Evolutionary conservation across 2,329 filamentous ascomycete species (phyloP), one percentile per base, ranked within the genome.

Genomic region (Colletotrichum sp.): DNA sequence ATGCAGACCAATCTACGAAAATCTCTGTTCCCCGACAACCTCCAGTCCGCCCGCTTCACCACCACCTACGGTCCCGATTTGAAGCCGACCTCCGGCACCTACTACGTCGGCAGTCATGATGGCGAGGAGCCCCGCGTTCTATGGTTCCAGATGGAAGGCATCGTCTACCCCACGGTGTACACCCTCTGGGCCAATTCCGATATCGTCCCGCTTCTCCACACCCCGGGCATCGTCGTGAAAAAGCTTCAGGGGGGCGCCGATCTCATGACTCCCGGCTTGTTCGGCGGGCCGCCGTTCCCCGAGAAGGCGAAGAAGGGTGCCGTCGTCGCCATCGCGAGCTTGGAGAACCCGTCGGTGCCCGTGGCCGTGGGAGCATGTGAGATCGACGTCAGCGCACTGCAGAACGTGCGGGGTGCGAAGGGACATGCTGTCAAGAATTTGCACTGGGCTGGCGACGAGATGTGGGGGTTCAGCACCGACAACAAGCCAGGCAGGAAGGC

Each of bases 1-100:
- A 28, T 25, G 11, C 64, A 67, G 44, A 36, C 67, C n/a, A 44
- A 16, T 16, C 67, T 69, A 16, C 67, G 67, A 60, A 60, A 69
- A 59, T 69, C 67, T 69, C n/a, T 69, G 48, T 69, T 69, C 52
- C 67, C 67, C 52, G 52, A 69, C 28, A 69, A 69, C 34, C 67
- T 69, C 8, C 67, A 60, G n/a, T 69, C 52, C 11, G 67, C 67
- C n/a, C 67, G 67, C 55, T 69, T 69, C 55, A 69, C 67, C 32
- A 60, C 52, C 55, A 69, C 67, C 12, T 30, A 60, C 52, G 67
- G 67, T 22, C 67, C 67, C 22, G 67, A 69, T n/a, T 25, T 69
- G 15, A 69, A 69, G 67, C 52, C 30, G 30, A n/a, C 67, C 30
- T 69, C 67, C 8, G 67, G 67, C n/a, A 69, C 52, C 8, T 39